Evolutionary conservation across 352 stramenopile genomes (phyloP).

Genomic region (Pythium biforme): DNA sequence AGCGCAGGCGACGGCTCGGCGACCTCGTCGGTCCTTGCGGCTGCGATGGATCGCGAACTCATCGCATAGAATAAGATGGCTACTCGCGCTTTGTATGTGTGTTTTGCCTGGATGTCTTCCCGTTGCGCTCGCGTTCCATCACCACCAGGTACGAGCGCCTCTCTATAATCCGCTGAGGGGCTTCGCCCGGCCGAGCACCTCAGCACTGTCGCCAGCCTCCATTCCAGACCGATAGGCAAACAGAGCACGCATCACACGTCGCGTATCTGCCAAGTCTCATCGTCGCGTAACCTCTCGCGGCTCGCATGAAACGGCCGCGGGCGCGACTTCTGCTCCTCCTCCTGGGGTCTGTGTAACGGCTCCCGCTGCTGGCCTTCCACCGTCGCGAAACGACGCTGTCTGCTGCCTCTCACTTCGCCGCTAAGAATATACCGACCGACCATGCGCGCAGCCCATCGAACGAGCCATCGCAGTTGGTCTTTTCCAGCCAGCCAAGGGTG

Average conservation of each 20-base stretch:
- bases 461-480: not conserved
- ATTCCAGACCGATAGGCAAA: not conserved
- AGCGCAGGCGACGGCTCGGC: not conserved
- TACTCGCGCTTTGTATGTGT: not conserved
- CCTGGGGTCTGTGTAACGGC: not conserved
- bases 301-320: not conserved
- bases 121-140: conserved; percentile 15
- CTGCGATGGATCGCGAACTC: conserved; percentile 22
- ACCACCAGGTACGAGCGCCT: not conserved
- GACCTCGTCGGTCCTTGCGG: not conserved
- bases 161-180: not conserved
- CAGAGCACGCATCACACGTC: conserved; percentile 8
- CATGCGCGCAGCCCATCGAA: not conserved
- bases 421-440: conserved; percentile 9
- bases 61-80: conserved; percentile 26
- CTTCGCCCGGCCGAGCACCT: not conserved
- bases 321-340: not conserved
- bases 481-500: too few species aligned
- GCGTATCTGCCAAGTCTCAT: conserved; percentile 1
- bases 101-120: not conserved
- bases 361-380: not conserved
- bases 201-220: not conserved
- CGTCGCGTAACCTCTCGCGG: conserved; percentile 1
- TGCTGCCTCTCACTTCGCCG: not conserved
- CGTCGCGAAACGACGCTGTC: not conserved